Conservation (phyloP, 1,284 basidiomycete species). For the Hortiboletus rubellus region DNA sequence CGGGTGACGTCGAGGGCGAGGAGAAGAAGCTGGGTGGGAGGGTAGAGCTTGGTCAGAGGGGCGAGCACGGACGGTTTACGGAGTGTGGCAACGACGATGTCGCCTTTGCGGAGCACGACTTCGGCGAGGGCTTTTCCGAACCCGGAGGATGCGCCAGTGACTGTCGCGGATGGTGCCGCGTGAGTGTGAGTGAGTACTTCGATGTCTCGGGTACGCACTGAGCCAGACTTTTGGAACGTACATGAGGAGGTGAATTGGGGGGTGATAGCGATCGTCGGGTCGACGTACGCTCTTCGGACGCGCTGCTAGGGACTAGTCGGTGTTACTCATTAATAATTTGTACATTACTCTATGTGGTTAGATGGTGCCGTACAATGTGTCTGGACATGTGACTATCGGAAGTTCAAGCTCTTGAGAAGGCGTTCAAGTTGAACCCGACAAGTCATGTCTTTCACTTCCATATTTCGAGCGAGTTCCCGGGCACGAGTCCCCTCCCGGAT, state of each 20-base stretch:
- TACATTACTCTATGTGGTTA: too few species aligned
- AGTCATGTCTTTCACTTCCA: slow-evolving; percentile 13
- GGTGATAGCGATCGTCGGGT: too few species aligned
- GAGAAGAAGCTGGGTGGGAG: slow-evolving; percentile 13
- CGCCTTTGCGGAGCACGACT: slow-evolving; percentile 28
- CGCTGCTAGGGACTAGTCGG: too few species aligned
- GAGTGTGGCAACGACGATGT: slow-evolving; percentile 35
- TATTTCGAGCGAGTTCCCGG: neutral
- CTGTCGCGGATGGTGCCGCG: slow-evolving; percentile 6
- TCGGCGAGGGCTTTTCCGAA: slow-evolving; percentile 33
- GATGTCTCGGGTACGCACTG: slow-evolving; percentile 1
- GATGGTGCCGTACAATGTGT: too few species aligned
- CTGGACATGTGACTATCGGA: neutral
- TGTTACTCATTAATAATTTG: too few species aligned
- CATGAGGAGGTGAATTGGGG: neutral
- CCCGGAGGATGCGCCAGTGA: slow-evolving; percentile 37
- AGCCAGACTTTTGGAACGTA: slow-evolving; percentile 16
- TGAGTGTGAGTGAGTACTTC: neutral
- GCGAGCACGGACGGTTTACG: slow-evolving; percentile 28
- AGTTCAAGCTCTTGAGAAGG: too few species aligned
- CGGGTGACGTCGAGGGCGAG: slow-evolving; percentile 20
- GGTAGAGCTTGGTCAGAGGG: slow-evolving; percentile 19
- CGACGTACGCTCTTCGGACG: too few species aligned
- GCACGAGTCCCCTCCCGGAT: neutral
- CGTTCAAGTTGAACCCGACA: too few species aligned